Evolutionary conservation across 2,329 filamentous ascomycete genomes (phyloP).

Genomic region (Leptographium procerum): DNA sequence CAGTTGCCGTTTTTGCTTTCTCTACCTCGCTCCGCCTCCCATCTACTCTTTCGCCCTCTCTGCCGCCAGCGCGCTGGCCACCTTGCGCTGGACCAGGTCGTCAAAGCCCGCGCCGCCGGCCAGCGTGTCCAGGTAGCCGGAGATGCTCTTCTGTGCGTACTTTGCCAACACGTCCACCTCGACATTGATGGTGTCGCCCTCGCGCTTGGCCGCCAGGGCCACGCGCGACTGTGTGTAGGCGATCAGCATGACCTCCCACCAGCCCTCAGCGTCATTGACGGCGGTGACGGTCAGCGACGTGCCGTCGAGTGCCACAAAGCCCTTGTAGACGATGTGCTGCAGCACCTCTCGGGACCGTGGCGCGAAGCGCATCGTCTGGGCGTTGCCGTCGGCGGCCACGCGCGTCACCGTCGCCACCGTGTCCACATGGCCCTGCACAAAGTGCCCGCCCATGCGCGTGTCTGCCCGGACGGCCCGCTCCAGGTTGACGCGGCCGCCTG

Average conservation of each 20-base stretch:
- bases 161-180: constrained; percentile 85
- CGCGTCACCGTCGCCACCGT: constrained; percentile 66
- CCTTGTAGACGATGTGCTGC: constrained; percentile 90
- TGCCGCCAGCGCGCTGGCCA: constrained; percentile 53
- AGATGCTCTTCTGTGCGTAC: constrained; percentile 82
- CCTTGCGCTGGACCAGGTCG: constrained; percentile 62
- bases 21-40: not conserved
- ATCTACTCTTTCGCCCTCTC: constrained; percentile 3
- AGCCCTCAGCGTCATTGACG: constrained; percentile 65
- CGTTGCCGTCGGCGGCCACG: constrained; percentile 75
- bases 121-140: constrained; percentile 57
- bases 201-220: constrained; percentile 65
- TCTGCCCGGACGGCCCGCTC: constrained; percentile 84
- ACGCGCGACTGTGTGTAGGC: constrained; percentile 91
- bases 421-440: constrained; percentile 96
- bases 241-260: constrained; percentile 97
- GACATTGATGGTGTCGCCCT: constrained; percentile 76
- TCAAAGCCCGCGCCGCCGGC: constrained; percentile 44
- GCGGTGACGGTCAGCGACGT: constrained; percentile 86
- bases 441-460: constrained; percentile 96
- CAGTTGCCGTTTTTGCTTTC: not conserved
- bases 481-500: constrained; percentile 68
- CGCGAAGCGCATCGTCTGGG: constrained; percentile 72
- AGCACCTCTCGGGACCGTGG: constrained; percentile 56
- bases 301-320: constrained; percentile 87